Conservation (phyloP, 352 stramenopile species). For the Phytopythium oedochilum region DNA sequence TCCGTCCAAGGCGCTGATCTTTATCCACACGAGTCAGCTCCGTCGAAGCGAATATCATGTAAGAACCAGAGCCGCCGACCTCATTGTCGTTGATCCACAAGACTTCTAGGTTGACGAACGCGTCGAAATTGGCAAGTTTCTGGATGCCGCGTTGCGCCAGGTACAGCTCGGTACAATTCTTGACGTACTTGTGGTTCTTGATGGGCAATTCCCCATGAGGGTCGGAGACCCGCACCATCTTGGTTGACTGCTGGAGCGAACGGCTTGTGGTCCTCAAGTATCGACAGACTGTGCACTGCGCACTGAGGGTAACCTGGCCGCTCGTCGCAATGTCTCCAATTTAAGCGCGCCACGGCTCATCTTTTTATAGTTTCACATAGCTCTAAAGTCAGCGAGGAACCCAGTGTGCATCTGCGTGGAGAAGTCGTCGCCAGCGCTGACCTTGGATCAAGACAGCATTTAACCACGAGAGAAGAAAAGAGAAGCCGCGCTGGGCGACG, state of each 20-base stretch:
- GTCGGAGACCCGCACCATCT: conserved; percentile 39
- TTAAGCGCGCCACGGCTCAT: not conserved
- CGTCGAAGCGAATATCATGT: not conserved
- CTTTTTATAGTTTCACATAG: not conserved
- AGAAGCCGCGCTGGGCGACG: too few species aligned
- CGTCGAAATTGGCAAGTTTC: conserved; percentile 76
- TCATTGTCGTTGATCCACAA: conserved; percentile 89
- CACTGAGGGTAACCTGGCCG: not conserved
- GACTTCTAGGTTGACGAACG: conserved; percentile 86
- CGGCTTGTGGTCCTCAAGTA: too few species aligned
- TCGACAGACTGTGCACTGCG: too few species aligned
- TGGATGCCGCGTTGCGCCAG: conserved; percentile 75
- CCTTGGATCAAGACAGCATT: not conserved
- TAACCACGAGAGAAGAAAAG: not conserved
- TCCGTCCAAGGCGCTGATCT: conserved; percentile 58
- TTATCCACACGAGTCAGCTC: not conserved
- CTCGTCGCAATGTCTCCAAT: not conserved
- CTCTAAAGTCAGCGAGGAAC: not conserved
- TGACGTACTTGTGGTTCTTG: conserved; percentile 90
- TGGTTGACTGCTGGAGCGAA: not conserved
- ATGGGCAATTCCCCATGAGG: conserved; percentile 75
- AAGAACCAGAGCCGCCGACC: conserved; percentile 14
- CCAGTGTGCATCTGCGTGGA: not conserved
- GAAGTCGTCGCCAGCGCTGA: not conserved
- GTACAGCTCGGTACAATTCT: conserved; percentile 87